A percentile compares a stretch with the other conserved stretches of the same genome.
These are phyloP conservation scores for Cyberlindnera euphorbiiphila DNA, from an alignment of 805 yeast species.

Conservation along the genomic window DNA sequence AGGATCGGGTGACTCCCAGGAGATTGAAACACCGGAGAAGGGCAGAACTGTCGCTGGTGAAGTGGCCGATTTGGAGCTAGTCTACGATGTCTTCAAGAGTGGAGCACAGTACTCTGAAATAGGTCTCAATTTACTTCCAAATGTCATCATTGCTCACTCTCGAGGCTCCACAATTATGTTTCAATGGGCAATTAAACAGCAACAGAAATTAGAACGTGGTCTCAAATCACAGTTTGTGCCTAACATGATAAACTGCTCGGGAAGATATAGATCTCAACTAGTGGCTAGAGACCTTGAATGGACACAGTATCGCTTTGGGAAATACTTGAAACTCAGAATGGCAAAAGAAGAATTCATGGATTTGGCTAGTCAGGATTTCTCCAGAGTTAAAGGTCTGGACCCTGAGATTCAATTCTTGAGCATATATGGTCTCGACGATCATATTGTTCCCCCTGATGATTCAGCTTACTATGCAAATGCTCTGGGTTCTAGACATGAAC, in stretches of 20 bases:
- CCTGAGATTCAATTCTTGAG: slow-evolving; percentile 54
- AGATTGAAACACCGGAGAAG: slow-evolving; percentile 19
- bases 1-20: slow-evolving; percentile 76
- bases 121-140: slow-evolving; percentile 42
- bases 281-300: slow-evolving; percentile 15
- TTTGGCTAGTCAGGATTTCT: slow-evolving; percentile 45
- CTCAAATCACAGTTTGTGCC: slow-evolving; percentile 47
- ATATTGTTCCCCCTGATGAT: slow-evolving; percentile 62
- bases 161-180: slow-evolving; percentile 77
- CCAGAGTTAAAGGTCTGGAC: slow-evolving; percentile 39
- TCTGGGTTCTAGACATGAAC: slow-evolving; percentile 51
- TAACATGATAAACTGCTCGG: slow-evolving; percentile 65
- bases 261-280: slow-evolving; percentile 46
- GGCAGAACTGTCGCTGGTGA: slow-evolving; percentile 67
- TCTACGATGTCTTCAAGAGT: slow-evolving; percentile 30
- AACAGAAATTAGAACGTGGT: slow-evolving; percentile 31
- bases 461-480: slow-evolving; percentile 53
- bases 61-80: slow-evolving; percentile 57
- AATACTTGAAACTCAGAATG: slow-evolving; percentile 37
- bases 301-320: slow-evolving; percentile 47
- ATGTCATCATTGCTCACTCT: slow-evolving; percentile 71
- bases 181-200: slow-evolving; percentile 56
- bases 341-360: slow-evolving; percentile 49
- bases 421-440: slow-evolving; percentile 68
- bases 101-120: slow-evolving; percentile 29